These are phyloP conservation scores for Umbilicus rupestris DNA, from an alignment of 164 flowering plant species.

Conservation along the genomic window DNA sequence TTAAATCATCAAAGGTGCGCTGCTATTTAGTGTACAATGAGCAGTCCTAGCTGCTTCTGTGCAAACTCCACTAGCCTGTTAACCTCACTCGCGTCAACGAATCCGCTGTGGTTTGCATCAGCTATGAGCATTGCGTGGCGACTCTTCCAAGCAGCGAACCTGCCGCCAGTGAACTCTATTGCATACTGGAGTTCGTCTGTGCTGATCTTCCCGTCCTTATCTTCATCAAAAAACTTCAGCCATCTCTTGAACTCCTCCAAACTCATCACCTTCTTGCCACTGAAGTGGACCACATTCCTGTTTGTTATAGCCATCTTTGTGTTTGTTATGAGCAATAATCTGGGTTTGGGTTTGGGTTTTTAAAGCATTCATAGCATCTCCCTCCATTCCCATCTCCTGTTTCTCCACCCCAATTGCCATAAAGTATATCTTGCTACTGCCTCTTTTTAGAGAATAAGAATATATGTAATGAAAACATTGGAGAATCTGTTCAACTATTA, in stretches of 20 bases:
- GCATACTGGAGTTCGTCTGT: conserved; percentile 15
- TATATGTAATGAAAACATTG: neutral
- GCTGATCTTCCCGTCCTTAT: conserved; percentile 24
- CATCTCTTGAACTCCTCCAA: conserved; percentile 20
- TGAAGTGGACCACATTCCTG: neutral
- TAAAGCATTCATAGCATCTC: neutral
- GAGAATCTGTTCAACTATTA: neutral
- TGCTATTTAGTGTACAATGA: conserved; percentile 1
- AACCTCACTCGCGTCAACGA: conserved; percentile 18
- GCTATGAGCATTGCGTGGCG: conserved; percentile 6
- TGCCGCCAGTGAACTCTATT: conserved; percentile 9
- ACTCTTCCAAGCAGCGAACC: conserved; percentile 16
- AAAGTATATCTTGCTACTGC: conserved; percentile 1
- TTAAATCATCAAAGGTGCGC: neutral
- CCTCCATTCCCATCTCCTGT: too few relatives aligned
- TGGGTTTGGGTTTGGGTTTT: neutral
- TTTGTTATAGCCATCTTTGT: conserved; percentile 13
- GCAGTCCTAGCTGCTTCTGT: conserved; percentile 9
- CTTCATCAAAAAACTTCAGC: conserved; percentile 15
- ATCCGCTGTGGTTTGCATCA: conserved; percentile 17
- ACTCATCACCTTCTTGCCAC: conserved; percentile 15
- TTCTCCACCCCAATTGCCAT: neutral
- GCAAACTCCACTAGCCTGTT: conserved; percentile 20
- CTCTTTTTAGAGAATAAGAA: neutral
- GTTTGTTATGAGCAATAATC: neutral